Conservation (phyloP, 106 monocot species). For the Dendrobium officinale region DNA sequence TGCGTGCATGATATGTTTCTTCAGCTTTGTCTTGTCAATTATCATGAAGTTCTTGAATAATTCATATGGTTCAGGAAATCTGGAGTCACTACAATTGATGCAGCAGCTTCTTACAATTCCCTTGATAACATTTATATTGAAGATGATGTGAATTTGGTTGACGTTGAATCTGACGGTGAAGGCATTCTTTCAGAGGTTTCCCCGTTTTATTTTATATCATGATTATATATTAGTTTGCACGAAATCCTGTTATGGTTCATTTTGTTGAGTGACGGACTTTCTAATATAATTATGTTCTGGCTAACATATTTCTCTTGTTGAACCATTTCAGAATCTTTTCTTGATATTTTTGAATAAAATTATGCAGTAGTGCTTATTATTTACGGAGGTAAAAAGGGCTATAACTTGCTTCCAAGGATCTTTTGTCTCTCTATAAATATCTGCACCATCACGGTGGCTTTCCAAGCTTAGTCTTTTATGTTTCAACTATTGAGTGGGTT, state of each 20-base stretch:
- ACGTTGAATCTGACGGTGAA: constrained; percentile 56
- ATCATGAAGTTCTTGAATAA: background rate
- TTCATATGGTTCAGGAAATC: constrained; percentile 19
- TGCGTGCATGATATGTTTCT: background rate
- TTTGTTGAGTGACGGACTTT: background rate
- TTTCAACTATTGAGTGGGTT: too few species aligned
- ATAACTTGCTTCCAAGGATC: background rate
- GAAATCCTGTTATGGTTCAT: background rate
- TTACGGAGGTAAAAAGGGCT: background rate
- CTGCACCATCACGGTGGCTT: too few species aligned
- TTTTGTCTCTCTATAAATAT: too few species aligned
- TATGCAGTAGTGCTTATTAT: background rate
- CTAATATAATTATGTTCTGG: background rate
- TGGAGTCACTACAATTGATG: constrained; percentile 10
- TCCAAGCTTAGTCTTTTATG: too few species aligned
- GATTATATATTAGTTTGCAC: background rate
- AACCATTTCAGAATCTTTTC: background rate
- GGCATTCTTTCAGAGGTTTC: constrained; percentile 58
- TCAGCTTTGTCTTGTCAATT: background rate
- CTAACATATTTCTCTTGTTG: background rate
- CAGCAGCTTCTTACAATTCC: constrained; percentile 11
- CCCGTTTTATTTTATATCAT: background rate
- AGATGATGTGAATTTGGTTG: constrained; percentile 27
- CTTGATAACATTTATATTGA: constrained; percentile 23
- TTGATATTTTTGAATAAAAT: background rate